Evolutionary conservation across 805 yeast species (phyloP).

Genomic region (Jamesozyma jinghongensis): DNA sequence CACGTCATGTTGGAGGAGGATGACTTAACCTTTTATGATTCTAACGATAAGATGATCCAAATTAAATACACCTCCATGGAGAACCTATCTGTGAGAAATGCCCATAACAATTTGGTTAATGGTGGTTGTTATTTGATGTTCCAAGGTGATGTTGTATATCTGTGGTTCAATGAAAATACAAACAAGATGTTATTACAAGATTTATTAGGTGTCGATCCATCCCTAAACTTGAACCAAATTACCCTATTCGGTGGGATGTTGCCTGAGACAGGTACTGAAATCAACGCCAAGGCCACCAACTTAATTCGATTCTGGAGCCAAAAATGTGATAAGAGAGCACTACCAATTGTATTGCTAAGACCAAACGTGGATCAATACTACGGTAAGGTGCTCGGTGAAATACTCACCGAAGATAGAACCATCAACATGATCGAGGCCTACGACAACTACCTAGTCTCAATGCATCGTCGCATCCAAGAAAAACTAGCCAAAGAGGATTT

Average conservation of each 20-base stretch:
- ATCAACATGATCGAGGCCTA: conserved; percentile 47
- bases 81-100: conserved; percentile 34
- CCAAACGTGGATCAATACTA: conserved; percentile 28
- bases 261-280: conserved; percentile 60
- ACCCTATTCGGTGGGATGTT: conserved; percentile 37
- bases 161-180: conserved; percentile 65
- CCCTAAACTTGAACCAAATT: conserved; percentile 16
- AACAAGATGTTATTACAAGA: conserved; percentile 61
- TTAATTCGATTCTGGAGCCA: conserved; percentile 43
- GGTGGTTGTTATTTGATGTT: conserved; percentile 76
- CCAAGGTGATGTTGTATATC: conserved; percentile 49
- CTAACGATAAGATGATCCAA: conserved; percentile 34
- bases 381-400: conserved; percentile 36
- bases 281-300: conserved; percentile 59
- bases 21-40: conserved; percentile 44
- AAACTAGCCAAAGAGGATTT: conserved; percentile 41
- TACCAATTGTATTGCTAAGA: conserved; percentile 25
- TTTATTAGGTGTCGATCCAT: conserved; percentile 52
- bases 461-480: conserved; percentile 56
- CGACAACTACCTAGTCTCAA: conserved; percentile 53
- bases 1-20: conserved; percentile 48
- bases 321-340: conserved; percentile 11
- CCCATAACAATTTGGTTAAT: conserved; percentile 35
- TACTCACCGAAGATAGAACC: conserved; percentile 66
- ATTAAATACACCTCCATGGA: conserved; percentile 36